Evolutionary conservation across 768 basidiomycete species (phyloP).

Genomic region (Glaciozyma martinii): DNA sequence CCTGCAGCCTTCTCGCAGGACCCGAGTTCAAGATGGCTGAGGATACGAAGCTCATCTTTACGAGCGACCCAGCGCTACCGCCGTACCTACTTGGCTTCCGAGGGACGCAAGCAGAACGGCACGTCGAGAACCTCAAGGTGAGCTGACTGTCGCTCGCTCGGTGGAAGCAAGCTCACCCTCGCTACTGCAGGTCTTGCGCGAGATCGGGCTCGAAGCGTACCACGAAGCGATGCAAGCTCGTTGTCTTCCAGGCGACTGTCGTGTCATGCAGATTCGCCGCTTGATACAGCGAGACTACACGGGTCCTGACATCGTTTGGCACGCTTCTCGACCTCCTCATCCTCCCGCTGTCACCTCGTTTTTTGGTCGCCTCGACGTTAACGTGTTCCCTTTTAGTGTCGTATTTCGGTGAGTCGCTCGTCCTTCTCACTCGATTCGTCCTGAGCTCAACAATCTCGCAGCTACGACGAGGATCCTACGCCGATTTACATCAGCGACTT

Average conservation of each 20-base stretch:
- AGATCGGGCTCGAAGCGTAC: slow-evolving; percentile 56
- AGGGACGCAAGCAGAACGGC: slow-evolving; percentile 59
- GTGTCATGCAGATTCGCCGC: slow-evolving; percentile 46
- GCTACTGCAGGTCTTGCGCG: slow-evolving; percentile 55
- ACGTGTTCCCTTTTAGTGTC: slow-evolving; percentile 67
- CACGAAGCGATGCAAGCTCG: slow-evolving; percentile 46
- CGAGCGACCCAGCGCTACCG: slow-evolving; percentile 50
- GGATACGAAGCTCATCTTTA: slow-evolving; percentile 52
- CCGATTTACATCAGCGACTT: slow-evolving; percentile 42
- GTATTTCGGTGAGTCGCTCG: slow-evolving; percentile 56
- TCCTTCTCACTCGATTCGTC: slow-evolving; percentile 35
- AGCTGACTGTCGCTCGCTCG: not conserved
- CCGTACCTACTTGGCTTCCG: slow-evolving; percentile 60
- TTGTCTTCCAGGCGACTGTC: slow-evolving; percentile 44
- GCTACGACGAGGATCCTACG: slow-evolving; percentile 10
- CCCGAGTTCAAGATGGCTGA: slow-evolving; percentile 54
- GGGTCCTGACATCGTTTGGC: slow-evolving; percentile 68
- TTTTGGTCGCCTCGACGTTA: slow-evolving; percentile 72
- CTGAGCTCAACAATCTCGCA: not conserved
- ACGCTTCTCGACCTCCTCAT: slow-evolving; percentile 16
- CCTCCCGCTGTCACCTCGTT: slow-evolving; percentile 44
- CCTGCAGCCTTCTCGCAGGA: slow-evolving; percentile 47
- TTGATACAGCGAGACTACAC: slow-evolving; percentile 52
- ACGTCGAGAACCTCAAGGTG: slow-evolving; percentile 71
- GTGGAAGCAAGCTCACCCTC: not conserved